Base-by-base conservation (phyloP, 805 yeast species). In the Phaffomyces thermotolerans region DNA sequence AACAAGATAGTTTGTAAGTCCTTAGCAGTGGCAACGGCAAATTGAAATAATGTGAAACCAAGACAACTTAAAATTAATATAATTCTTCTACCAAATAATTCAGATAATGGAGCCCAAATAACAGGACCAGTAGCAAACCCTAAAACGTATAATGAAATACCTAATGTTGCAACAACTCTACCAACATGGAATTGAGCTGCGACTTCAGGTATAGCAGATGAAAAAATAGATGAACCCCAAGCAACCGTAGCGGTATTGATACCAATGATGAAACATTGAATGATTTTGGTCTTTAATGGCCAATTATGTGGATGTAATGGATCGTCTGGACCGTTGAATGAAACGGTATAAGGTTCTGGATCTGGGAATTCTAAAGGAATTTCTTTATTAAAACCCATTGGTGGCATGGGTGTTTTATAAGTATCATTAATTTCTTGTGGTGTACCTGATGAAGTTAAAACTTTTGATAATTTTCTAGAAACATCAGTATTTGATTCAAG, bases 121-220 rank as follows among this genome's bases (percentile, higher is more conserved):
- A 90, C 69, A 4, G 98, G 98, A 17, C 97, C 96, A 1, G 87
- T 74, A 1, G 96, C 97, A 64, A 89, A 91, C 10, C 97, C 98
- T 35, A 88, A 63, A n/a, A 90, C 96, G 55, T 78, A 90, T 23
- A 89, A 69, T 0, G 96, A 79, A 9, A 88, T 73, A 44, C 87
- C 84, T 38, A 91, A 70, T 20, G 85, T 74, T 13, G 84, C 82
- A n/a, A 80, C 90, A 10, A 79, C 84, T 7, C 56, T 49, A 35
- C 84, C 81, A 39, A 90, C 78, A 46, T 75, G 75, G 62, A 63
- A 90, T 34, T 71, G 63, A 39, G 51, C 65, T 50, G 73, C 61
- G 29, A 88, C 55, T 18, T 62, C 72, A 0, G 62, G 55, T 10
- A 77, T 68, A 4, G 81, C 84, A 25, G 82, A 71, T 1, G 95